Base-by-base conservation (phyloP, 2,329 filamentous ascomycete species). In the Scedosporium boydii region DNA sequence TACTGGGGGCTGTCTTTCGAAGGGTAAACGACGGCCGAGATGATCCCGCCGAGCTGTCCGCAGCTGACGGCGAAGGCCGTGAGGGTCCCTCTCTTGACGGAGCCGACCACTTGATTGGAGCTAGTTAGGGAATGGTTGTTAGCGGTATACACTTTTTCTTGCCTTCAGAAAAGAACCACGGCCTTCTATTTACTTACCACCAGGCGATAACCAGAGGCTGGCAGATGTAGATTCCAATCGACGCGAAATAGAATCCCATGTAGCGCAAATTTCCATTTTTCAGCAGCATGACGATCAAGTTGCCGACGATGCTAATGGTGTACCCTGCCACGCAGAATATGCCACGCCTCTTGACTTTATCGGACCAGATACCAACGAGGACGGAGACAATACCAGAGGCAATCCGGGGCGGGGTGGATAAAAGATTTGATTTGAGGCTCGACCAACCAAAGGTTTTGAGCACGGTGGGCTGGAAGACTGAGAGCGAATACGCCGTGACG, bases 61-160 rank as follows among this genome's bases (percentile, higher is more conserved):
- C 78, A 73, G 4, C 72, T 74, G 23, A 79, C 77, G 61, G 78
- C 77, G 66, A 80, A 75, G 0, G 77, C 78, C 42, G 78, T 77
- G 0, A 75, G 74, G 4, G 76, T 75, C 21, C 78, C 76, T 60
- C 76, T 74, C 67, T 81, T 82, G 51, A 77, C 77, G 60, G 74
- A 77, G 6, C 76, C 77, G 14, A 78, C 74, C 3, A 80, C 69
- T 64, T 82, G 80, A 70, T 81, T 77, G 46, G 67, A 63, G 23
- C 64, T 65, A 58, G 21, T 59, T 41, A 18, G 27, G 29, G 21
- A 38, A 26, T 21, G 16, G 23, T 7, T 59, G 6, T 59, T 42
- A 38, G 34, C 57, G 41, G 57, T 59, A n/a, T n/a, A n/a, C n/a
- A n/a, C n/a, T n/a, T n/a, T 34, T 34, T 34, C 29, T 9, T 29